phyloP scores from a whole-genome alignment of 176 grass and related monocot genomes.

The Oryza glaberrima region DNA sequence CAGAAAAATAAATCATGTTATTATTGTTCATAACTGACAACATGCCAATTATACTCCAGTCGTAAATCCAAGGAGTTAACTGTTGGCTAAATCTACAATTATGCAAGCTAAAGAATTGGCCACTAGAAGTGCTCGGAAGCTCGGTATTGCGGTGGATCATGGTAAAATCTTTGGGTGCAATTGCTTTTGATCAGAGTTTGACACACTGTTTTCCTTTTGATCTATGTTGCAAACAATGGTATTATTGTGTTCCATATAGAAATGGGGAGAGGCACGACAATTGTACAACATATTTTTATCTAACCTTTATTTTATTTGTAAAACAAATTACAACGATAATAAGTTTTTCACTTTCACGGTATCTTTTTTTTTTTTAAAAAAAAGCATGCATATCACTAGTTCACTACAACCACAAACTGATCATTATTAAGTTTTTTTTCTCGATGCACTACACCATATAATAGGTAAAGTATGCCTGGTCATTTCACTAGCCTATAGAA shows the following conservation, averaged over 20 bases:
- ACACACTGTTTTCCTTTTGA: neutral
- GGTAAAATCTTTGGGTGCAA: neutral
- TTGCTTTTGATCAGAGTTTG: neutral
- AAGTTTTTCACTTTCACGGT: neutral
- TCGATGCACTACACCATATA: slow-evolving; percentile 14
- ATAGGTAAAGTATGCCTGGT: slow-evolving; percentile 34
- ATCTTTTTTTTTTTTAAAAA: neutral
- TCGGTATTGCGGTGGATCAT: too few relatives aligned
- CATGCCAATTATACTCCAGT: neutral
- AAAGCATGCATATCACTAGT: neutral
- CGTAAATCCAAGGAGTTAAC: neutral
- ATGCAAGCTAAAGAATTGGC: neutral
- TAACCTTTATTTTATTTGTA: neutral
- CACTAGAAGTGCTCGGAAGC: too few relatives aligned
- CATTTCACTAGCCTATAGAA: slow-evolving; percentile 25
- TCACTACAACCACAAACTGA: neutral
- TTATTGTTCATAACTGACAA: neutral
- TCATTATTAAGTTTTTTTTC: neutral
- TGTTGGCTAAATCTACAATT: neutral
- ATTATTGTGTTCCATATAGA: too few relatives aligned
- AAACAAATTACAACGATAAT: neutral
- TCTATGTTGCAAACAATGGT: too few relatives aligned
- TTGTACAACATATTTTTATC: too few relatives aligned
- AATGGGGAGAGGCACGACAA: too few relatives aligned
- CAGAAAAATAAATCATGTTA: neutral